These are phyloP conservation scores for Melampsora americana DNA, from an alignment of 1,284 basidiomycete genomes.

Conservation along the genomic window DNA sequence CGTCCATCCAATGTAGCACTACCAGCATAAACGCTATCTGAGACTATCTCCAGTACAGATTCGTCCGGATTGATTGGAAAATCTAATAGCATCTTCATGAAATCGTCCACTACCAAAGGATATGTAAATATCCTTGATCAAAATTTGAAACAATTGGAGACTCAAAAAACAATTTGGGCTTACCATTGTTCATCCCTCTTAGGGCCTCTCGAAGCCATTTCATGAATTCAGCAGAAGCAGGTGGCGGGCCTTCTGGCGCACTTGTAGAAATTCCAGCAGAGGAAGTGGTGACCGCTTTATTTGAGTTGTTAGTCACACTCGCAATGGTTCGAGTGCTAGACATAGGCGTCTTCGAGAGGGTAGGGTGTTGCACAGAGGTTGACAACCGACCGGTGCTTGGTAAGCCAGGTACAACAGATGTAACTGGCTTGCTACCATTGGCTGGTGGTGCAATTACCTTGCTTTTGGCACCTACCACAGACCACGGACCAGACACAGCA, in stretches of 20 bases:
- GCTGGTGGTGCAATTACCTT: slow-evolving; percentile 33
- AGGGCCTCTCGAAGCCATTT: slow-evolving; percentile 85
- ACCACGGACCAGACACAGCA: slow-evolving; percentile 30
- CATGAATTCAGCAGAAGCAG: slow-evolving; percentile 73
- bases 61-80: slow-evolving; percentile 53
- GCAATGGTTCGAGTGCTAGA: neutral
- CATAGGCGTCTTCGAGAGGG: neutral
- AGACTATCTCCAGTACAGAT: slow-evolving; percentile 54
- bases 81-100: slow-evolving; percentile 55
- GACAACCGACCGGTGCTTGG: neutral
- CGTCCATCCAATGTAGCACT: slow-evolving; percentile 91
- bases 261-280: neutral
- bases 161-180: slow-evolving; percentile 62
- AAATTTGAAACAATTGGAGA: slow-evolving; percentile 44
- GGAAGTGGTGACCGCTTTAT: neutral
- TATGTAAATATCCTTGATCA: neutral
- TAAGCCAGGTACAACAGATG: neutral
- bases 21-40: slow-evolving; percentile 70
- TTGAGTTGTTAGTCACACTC: neutral
- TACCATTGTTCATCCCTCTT: slow-evolving; percentile 75
- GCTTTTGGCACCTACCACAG: slow-evolving; percentile 37
- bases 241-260: slow-evolving; percentile 24
- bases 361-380: neutral
- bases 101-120: slow-evolving; percentile 50
- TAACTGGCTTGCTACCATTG: neutral